These are phyloP conservation scores for Meripilus lineatus DNA, from an alignment of 1,284 basidiomycete species.

Conservation along the genomic window DNA sequence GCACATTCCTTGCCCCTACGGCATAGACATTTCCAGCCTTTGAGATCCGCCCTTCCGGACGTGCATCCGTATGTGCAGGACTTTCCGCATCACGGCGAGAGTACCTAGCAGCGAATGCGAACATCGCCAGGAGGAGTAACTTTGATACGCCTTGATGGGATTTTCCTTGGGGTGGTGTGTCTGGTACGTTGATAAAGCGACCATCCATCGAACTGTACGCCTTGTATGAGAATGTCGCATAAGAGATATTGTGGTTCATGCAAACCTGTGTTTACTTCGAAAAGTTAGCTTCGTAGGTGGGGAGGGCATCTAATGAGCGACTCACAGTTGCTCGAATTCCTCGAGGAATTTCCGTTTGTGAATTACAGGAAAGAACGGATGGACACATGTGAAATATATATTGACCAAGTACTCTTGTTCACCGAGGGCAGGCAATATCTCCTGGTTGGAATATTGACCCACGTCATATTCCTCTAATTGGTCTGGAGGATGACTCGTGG, in stretches of 20 bases:
- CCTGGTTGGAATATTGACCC: too few relatives aligned
- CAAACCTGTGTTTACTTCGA: slow-evolving; percentile 2
- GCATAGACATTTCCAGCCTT: slow-evolving; percentile 68
- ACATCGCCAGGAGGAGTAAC: slow-evolving; percentile 72
- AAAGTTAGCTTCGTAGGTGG: neutral
- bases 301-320: slow-evolving; percentile 7
- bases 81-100: slow-evolving; percentile 43
- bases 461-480: too few relatives aligned
- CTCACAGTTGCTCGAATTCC: slow-evolving; percentile 57
- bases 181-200: neutral
- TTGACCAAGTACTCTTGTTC: slow-evolving; percentile 65
- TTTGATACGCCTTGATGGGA: slow-evolving; percentile 61
- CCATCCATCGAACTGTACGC: slow-evolving; percentile 5
- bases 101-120: slow-evolving; percentile 73
- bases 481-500: too few relatives aligned
- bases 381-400: slow-evolving; percentile 78
- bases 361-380: slow-evolving; percentile 73
- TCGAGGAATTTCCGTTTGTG: slow-evolving; percentile 67
- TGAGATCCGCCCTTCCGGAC: slow-evolving; percentile 44
- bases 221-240: neutral
- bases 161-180: slow-evolving; percentile 24
- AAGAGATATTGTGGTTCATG: neutral
- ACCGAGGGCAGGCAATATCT: slow-evolving; percentile 15
- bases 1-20: slow-evolving; percentile 57
- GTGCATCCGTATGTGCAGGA: slow-evolving; percentile 28